Base-by-base conservation (phyloP, 2,329 filamentous ascomycete species). In the Trichophyton verrucosum region DNA sequence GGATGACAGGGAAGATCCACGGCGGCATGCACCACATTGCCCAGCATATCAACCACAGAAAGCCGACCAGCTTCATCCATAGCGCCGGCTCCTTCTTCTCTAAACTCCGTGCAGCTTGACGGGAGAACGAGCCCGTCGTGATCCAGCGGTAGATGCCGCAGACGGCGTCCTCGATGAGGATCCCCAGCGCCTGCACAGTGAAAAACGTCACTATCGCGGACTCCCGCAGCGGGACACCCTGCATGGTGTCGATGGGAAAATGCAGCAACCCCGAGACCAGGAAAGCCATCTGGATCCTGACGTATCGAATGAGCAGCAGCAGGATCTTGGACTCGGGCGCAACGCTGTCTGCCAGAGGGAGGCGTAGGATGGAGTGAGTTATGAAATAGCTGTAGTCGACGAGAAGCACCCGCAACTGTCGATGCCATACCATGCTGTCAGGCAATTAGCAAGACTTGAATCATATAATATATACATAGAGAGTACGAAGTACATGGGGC, bases 191-290 rank as follows among this genome's bases (percentile, higher is more conserved):
- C 15, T 62, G 63, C 4, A 58, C 49, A 13, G 58, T 9, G 40
- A 61, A 64, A 27, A 62, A 64, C 13, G 15, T 53, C n/a, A 60
- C 27, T 1, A 61, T 49, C 13, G 61, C 60, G 20, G 63, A 62
- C 11, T 64, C 56, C 3, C 30, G 30, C 13, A 58, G 30, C 3
- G 59, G 61, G n/a, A 64, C 36, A 2, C 57, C 59, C 7, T 59
- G 36, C 33, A 58, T 38, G 9, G 17, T 36, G 22, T 64, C 63
- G n/a, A 47, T 58, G n/a, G 58, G 3, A 8, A 64, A 5, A 47
- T 64, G 63, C 20, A 64, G 33, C 3, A 64, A 7, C 2, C 59
- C 63, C 3, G 61, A 64, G 3, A 62, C 7, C 3, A 49, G 24
- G 38, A 64, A 64, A 3, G 55, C 55, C 5, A 53, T n/a, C n/a